Conservation (phyloP, 192 early-diverging fungal species). For the Entophlyctis helioformis region DNA sequence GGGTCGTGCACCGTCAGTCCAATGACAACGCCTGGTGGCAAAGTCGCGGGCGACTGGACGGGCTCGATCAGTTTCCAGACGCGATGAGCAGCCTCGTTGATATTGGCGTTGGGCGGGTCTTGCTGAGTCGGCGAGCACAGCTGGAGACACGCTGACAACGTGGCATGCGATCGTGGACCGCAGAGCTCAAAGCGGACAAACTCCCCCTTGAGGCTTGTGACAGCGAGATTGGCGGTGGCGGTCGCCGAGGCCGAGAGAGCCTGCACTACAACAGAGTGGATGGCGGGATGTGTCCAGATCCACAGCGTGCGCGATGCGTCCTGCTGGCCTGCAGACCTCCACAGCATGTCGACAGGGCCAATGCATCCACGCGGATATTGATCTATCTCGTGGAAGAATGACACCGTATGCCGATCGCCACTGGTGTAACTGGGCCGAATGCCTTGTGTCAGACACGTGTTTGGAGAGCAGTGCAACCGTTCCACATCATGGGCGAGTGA, state of each 20-base stretch:
- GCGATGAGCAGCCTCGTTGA: neutral
- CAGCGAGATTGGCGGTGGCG: too few species aligned
- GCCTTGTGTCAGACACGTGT: too few species aligned
- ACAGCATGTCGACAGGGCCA: neutral
- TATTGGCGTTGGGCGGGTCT: neutral
- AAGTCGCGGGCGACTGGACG: constrained; percentile 45
- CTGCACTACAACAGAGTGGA: too few species aligned
- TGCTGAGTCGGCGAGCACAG: constrained; percentile 2
- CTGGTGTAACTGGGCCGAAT: constrained; percentile 41
- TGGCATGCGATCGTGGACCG: constrained; percentile 68
- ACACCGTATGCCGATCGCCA: constrained; percentile 46
- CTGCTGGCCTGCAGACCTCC: neutral
- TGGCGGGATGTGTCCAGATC: too few species aligned
- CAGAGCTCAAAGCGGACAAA: constrained; percentile 76
- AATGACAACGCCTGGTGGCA: constrained; percentile 71
- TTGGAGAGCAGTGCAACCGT: neutral
- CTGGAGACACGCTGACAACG: constrained; percentile 56
- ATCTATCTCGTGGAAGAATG: constrained; percentile 44
- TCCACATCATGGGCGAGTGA: neutral
- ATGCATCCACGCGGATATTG: neutral
- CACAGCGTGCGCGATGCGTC: too few species aligned
- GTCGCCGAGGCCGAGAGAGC: too few species aligned
- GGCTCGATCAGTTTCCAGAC: constrained; percentile 12
- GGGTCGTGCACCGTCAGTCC: constrained; percentile 77
- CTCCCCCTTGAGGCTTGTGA: constrained; percentile 12